phyloP scores from a whole-genome alignment of 2,329 filamentous ascomycete genomes.

The Botrytis elliptica region DNA sequence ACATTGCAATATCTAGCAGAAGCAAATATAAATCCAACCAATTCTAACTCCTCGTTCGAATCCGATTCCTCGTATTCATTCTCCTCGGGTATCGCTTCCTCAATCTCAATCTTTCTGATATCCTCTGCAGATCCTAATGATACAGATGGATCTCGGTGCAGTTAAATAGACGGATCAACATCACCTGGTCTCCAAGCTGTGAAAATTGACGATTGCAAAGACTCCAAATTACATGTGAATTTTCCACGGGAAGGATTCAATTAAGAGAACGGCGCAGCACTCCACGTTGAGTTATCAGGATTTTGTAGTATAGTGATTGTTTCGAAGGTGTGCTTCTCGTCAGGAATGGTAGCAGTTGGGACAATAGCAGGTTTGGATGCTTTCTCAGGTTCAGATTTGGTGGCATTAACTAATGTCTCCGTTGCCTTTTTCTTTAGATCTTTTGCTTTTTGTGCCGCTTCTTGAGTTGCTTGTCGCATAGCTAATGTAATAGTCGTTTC shows the following conservation, averaged over 20 bases:
- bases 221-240: slow-evolving; percentile 27
- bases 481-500: slow-evolving; percentile 43
- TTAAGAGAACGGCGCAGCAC: slow-evolving; percentile 17
- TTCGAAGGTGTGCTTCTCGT: slow-evolving; percentile 22
- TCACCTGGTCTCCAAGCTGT: slow-evolving; percentile 36
- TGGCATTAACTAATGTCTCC: slow-evolving; percentile 28
- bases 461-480: slow-evolving; percentile 58
- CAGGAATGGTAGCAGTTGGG: slow-evolving; percentile 23
- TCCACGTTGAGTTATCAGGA: slow-evolving; percentile 37
- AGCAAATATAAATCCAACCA: slow-evolving; percentile 8
- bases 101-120: slow-evolving; percentile 35
- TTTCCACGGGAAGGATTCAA: slow-evolving; percentile 9
- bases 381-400: slow-evolving; percentile 27
- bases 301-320: slow-evolving; percentile 32
- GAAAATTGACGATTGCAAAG: slow-evolving; percentile 34
- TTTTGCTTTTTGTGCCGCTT: slow-evolving; percentile 65
- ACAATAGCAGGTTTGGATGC: slow-evolving; percentile 22
- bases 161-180: slow-evolving; percentile 25
- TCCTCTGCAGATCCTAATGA: slow-evolving; percentile 31
- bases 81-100: slow-evolving; percentile 38
- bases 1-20: slow-evolving; percentile 8
- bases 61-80: slow-evolving; percentile 30
- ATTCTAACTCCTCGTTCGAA: slow-evolving; percentile 23
- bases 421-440: slow-evolving; percentile 48
- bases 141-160: slow-evolving; percentile 32